A percentile compares a stretch with the other conserved stretches of the same genome.
Evolutionary conservation across 2,329 filamentous ascomycete species (phyloP).

Genomic region (Xylariaceae sp.): DNA sequence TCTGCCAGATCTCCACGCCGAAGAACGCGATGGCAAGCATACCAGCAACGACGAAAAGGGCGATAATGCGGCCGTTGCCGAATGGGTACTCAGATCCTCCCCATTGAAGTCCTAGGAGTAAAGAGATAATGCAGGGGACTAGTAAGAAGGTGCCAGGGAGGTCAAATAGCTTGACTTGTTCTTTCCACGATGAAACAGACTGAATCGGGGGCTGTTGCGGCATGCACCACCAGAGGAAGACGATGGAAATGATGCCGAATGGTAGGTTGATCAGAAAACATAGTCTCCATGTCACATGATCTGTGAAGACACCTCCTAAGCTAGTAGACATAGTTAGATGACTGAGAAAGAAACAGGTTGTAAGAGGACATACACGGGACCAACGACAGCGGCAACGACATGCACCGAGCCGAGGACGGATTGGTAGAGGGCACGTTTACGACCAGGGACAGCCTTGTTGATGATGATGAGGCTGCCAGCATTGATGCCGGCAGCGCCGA

Average conservation of each 20-base stretch:
- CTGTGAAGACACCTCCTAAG: too few relatives aligned
- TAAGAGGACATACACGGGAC: slow-evolving; percentile 36
- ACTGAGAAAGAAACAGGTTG: too few relatives aligned
- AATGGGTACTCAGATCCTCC: slow-evolving; percentile 37
- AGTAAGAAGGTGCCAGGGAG: slow-evolving; percentile 23
- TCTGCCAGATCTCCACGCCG: slow-evolving; percentile 31
- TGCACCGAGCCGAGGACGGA: slow-evolving; percentile 33
- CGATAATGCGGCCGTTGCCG: slow-evolving; percentile 40
- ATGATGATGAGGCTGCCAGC: slow-evolving; percentile 31
- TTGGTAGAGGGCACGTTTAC: slow-evolving; percentile 30
- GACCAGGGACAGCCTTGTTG: slow-evolving; percentile 29
- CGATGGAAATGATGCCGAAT: slow-evolving; percentile 30
- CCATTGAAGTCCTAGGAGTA: slow-evolving; percentile 33
- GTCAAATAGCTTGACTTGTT: slow-evolving; percentile 27
- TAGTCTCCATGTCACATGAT: slow-evolving; percentile 36
- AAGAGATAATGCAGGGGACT: slow-evolving; percentile 26
- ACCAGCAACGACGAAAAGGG: slow-evolving; percentile 36
- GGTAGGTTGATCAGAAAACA: slow-evolving; percentile 38
- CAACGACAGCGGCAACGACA: slow-evolving; percentile 30
- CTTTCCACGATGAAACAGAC: slow-evolving; percentile 9
- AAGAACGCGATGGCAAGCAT: slow-evolving; percentile 40
- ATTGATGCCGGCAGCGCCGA: slow-evolving; percentile 34
- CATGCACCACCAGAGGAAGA: slow-evolving; percentile 21
- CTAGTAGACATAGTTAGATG: too few relatives aligned
- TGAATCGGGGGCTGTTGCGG: slow-evolving; percentile 2